These are phyloP conservation scores for Xenosphaeropsis pyriputrescens DNA, from an alignment of 2,329 filamentous ascomycete species.

Conservation along the genomic window DNA sequence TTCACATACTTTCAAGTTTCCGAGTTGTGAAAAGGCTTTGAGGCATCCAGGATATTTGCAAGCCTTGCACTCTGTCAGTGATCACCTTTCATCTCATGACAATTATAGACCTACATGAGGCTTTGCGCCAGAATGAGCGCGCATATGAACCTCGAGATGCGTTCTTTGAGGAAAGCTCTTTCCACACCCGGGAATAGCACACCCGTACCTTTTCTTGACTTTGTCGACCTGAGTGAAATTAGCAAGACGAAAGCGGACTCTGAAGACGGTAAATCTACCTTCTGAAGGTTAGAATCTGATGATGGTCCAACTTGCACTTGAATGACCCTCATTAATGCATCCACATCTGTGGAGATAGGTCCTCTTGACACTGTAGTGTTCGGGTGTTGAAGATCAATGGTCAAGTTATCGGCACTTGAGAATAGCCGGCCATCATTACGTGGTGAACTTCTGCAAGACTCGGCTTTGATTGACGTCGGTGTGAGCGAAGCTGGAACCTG, in stretches of 20 bases:
- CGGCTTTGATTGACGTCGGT: too few relatives aligned
- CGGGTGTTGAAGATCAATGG: too few relatives aligned
- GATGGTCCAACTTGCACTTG: constrained; percentile 39
- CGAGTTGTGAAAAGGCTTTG: constrained; percentile 74
- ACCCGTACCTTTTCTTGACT: constrained; percentile 51
- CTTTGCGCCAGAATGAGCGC: constrained; percentile 79
- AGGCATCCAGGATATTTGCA: constrained; percentile 63
- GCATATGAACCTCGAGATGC: constrained; percentile 77
- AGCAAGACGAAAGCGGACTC: not conserved
- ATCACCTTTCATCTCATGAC: constrained; percentile 1
- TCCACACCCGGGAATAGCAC: constrained; percentile 56
- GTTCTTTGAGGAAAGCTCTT: constrained; percentile 87
- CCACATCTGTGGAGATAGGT: constrained; percentile 49
- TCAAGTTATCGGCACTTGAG: too few relatives aligned
- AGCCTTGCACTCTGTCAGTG: constrained; percentile 21
- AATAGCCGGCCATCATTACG: too few relatives aligned
- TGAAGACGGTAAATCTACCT: not conserved
- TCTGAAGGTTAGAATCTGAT: not conserved
- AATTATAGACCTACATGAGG: constrained; percentile 58
- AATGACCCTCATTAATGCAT: constrained; percentile 79
- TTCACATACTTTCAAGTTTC: constrained; percentile 43
- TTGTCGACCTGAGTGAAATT: not conserved
- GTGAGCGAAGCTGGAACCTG: too few relatives aligned
- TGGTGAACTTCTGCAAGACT: too few relatives aligned
- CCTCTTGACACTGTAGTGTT: too few relatives aligned